phyloP scores from a whole-genome alignment of 129 eudicot genomes.

The Scalesia atractyloides region DNA sequence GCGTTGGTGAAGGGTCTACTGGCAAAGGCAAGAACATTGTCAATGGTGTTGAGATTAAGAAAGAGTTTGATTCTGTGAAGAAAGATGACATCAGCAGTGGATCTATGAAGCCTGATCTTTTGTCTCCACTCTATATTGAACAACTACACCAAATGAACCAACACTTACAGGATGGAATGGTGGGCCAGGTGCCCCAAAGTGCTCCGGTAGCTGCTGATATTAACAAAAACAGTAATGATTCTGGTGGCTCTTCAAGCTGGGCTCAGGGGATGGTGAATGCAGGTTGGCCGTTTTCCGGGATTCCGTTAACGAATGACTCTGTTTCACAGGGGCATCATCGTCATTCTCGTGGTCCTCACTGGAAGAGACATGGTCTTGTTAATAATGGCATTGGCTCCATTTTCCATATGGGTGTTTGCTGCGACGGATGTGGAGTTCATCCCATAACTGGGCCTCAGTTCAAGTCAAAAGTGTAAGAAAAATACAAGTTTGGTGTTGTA shows the following conservation, averaged over 20 bases:
- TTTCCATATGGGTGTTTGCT: conserved; percentile 80
- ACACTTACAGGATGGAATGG: conserved; percentile 7
- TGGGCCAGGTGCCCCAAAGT: background rate
- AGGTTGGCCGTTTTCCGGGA: conserved; percentile 54
- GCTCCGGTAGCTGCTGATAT: conserved; percentile 20
- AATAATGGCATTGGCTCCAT: conserved; percentile 39
- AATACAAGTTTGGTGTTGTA: background rate
- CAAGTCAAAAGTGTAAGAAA: conserved; percentile 87
- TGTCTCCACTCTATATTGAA: background rate
- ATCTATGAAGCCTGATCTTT: conserved; percentile 1
- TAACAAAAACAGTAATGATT: conserved; percentile 6
- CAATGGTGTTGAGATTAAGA: conserved; percentile 30
- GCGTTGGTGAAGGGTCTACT: conserved; percentile 13
- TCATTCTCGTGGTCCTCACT: conserved; percentile 35
- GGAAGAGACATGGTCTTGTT: conserved; percentile 34
- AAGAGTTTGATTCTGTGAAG: conserved; percentile 7
- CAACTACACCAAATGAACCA: conserved; percentile 16
- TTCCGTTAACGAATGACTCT: conserved; percentile 26
- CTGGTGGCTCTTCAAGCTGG: conserved; percentile 33
- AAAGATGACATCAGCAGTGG: background rate
- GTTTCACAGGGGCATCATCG: conserved; percentile 29
- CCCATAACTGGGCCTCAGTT: conserved; percentile 87
- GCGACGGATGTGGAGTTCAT: conserved; percentile 84
- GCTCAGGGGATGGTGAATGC: conserved; percentile 18
- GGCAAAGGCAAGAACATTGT: conserved; percentile 8